These are phyloP conservation scores for Kwoniella shivajii DNA, from an alignment of 1,284 basidiomycete species.

Conservation along the genomic window DNA sequence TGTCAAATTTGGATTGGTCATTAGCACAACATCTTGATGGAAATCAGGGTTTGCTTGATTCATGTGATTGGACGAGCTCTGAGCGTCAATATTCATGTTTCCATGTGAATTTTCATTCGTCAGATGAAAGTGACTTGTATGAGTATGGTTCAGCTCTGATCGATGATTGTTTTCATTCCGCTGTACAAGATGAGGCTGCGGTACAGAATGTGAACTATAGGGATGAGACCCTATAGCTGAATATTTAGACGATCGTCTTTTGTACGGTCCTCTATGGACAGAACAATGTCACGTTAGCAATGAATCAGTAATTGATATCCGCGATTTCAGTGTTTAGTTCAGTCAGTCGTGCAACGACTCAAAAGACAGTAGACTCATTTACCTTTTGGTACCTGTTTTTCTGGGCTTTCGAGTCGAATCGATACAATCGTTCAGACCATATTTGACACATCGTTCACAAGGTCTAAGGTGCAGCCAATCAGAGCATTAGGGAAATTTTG, in stretches of 20 bases:
- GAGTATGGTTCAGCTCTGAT: no score
- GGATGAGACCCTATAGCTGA: not conserved
- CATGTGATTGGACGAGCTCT: no score
- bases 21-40: no score
- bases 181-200: no score
- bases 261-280: constrained; percentile 26
- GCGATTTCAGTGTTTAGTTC: not conserved
- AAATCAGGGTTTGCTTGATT: no score
- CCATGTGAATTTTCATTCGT: no score
- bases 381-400: constrained; percentile 48
- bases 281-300: not conserved
- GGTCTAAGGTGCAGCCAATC: constrained; percentile 24
- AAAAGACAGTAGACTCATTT: constrained; percentile 9
- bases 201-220: no score
- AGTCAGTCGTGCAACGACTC: not conserved
- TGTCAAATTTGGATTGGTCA: no score
- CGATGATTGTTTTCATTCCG: no score
- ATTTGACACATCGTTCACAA: constrained; percentile 47
- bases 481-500: not conserved
- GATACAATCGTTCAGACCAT: constrained; percentile 40
- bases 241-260: constrained; percentile 24
- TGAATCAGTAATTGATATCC: not conserved
- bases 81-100: no score
- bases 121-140: no score
- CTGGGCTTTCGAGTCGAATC: constrained; percentile 46